These are phyloP conservation scores for Fusarium graminum DNA, from an alignment of 2,329 filamentous ascomycete species.

Conservation along the genomic window DNA sequence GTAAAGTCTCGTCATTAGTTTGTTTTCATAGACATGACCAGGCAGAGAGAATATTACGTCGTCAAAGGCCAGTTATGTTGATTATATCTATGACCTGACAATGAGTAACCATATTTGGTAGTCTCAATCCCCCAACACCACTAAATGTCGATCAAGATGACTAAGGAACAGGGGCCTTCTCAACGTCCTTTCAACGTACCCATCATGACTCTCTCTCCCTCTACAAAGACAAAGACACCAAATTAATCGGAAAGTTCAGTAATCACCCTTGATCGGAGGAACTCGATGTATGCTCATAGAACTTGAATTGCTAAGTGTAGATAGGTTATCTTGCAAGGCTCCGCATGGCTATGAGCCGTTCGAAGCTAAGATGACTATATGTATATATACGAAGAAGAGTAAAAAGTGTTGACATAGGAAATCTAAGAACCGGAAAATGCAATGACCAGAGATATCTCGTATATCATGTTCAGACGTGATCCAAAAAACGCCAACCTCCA, in stretches of 20 bases:
- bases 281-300: conserved; percentile 2
- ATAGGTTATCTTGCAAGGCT: conserved; percentile 23
- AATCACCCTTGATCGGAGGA: neutral
- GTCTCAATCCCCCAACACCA: conserved; percentile 20
- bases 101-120: conserved; percentile 12
- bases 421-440: conserved; percentile 26
- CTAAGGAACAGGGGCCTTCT: conserved; percentile 29
- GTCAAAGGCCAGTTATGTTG: too few relatives aligned
- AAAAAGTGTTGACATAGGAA: conserved; percentile 24
- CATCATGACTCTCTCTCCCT: neutral
- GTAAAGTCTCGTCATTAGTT: neutral
- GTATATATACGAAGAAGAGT: conserved; percentile 38
- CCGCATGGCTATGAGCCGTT: conserved; percentile 7
- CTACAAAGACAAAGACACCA: neutral
- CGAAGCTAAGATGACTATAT: conserved; percentile 22
- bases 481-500: conserved; percentile 26
- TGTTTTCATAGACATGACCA: neutral
- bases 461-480: conserved; percentile 16
- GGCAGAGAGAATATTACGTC: neutral
- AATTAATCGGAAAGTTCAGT: neutral
- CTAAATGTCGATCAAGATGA: conserved; percentile 17
- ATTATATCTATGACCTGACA: neutral
- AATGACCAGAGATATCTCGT: conserved; percentile 16
- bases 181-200: conserved; percentile 21
- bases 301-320: conserved; percentile 25